A percentile compares a stretch with the other conserved stretches of the same genome.
phyloP scores from a whole-genome alignment of 2,329 filamentous ascomycete genomes.

The Gaeumannomyces tritici region DNA sequence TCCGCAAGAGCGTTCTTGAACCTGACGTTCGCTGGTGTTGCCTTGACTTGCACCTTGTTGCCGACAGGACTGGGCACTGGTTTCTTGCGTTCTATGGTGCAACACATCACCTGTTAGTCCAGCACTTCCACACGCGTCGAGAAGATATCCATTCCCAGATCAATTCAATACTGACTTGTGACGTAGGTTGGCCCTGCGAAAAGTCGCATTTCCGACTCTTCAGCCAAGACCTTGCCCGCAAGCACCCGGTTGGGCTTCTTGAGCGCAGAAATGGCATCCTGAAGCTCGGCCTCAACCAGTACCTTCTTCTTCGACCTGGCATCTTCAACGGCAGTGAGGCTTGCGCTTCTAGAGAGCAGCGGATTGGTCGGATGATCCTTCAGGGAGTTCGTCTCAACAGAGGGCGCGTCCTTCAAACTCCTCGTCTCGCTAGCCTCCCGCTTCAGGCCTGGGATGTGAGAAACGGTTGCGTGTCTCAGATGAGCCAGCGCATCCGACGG shows the following conservation, averaged over 20 bases:
- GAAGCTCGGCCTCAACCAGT: constrained; percentile 58
- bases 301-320: constrained; percentile 56
- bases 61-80: constrained; percentile 25
- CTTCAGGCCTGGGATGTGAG: constrained; percentile 52
- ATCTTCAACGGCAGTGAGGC: constrained; percentile 41
- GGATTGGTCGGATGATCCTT: constrained; percentile 32
- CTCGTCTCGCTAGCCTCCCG: constrained; percentile 54
- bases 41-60: constrained; percentile 41
- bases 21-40: constrained; percentile 45
- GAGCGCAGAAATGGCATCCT: constrained; percentile 62
- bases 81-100: constrained; percentile 31
- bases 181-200: constrained; percentile 33
- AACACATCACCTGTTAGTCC: neutral
- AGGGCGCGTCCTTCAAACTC: constrained; percentile 31
- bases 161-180: constrained; percentile 35
- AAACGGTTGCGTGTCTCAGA: constrained; percentile 58
- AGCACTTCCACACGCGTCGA: neutral
- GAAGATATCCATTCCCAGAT: neutral
- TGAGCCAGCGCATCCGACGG: constrained; percentile 52
- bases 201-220: constrained; percentile 54
- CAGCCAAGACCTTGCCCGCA: constrained; percentile 56
- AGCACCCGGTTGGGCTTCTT: constrained; percentile 68
- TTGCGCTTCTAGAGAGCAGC: constrained; percentile 29
- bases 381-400: constrained; percentile 22
- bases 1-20: constrained; percentile 39